A percentile compares a stretch with the other conserved stretches of the same genome.
phyloP scores from a whole-genome alignment of 2,329 filamentous ascomycete genomes.

The Diaporthe australafricana region DNA sequence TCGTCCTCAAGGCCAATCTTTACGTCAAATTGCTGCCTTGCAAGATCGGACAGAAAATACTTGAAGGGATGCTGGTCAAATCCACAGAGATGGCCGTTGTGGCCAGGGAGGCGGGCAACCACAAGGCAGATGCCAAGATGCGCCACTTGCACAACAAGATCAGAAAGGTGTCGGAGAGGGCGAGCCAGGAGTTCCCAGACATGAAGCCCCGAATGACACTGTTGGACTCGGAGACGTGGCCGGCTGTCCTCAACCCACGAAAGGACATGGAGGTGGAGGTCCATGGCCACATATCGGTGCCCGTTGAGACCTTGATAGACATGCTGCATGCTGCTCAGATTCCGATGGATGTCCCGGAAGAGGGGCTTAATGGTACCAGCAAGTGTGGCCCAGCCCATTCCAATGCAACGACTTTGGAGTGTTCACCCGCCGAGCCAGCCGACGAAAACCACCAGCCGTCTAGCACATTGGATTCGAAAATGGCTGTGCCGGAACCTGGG shows the following conservation, averaged over 20 bases:
- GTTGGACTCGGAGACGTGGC: conserved; percentile 19
- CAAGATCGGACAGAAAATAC: background rate
- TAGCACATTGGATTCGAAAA: background rate
- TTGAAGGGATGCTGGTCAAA: background rate
- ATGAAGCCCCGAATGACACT: conserved; percentile 4
- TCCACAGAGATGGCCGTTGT: background rate
- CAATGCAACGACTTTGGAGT: too few relatives aligned
- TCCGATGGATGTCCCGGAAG: background rate
- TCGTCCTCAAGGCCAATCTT: background rate
- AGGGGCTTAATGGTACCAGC: too few relatives aligned
- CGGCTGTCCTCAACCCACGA: background rate
- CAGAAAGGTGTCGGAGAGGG: conserved; percentile 11
- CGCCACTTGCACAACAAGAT: background rate
- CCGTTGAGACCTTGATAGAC: conserved; percentile 4
- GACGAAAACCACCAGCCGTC: background rate
- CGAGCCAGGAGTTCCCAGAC: background rate
- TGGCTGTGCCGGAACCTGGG: too few relatives aligned
- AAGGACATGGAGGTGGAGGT: conserved; percentile 2
- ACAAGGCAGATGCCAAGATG: background rate
- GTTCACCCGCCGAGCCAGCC: background rate
- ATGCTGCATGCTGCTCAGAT: background rate
- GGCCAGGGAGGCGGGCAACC: background rate
- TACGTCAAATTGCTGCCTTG: background rate
- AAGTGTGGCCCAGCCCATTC: too few relatives aligned
- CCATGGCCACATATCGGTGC: background rate